These are phyloP conservation scores for Coccomyxa subellipsoidea DNA, from an alignment of 163 green algal species.

Conservation along the genomic window DNA sequence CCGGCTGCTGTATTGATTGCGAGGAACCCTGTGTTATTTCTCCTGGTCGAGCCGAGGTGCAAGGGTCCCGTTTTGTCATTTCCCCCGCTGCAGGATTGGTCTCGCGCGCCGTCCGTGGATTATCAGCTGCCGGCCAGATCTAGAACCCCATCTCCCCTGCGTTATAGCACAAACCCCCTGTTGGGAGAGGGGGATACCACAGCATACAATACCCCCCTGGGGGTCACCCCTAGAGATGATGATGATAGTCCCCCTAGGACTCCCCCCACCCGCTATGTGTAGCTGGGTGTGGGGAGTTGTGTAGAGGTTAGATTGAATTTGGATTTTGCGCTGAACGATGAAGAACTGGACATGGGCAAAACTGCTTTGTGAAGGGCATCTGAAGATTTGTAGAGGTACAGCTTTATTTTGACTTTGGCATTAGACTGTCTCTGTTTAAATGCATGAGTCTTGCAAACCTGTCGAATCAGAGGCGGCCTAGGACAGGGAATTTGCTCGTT, in stretches of 20 bases:
- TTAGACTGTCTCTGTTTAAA: too few relatives aligned
- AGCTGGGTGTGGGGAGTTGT: neutral
- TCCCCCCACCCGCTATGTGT: neutral
- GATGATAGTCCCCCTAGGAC: neutral
- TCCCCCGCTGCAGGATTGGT: constrained; percentile 5
- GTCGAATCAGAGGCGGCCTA: too few relatives aligned
- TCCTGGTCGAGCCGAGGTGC: neutral
- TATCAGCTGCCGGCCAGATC: neutral
- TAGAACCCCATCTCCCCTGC: neutral
- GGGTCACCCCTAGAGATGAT: neutral
- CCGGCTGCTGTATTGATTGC: neutral
- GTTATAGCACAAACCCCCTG: neutral
- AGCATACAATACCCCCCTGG: neutral
- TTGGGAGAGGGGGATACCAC: neutral
- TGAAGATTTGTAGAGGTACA: too few relatives aligned
- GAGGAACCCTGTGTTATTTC: too few relatives aligned
- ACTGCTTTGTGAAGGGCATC: too few relatives aligned
- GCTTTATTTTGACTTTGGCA: too few relatives aligned
- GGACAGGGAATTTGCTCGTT: too few relatives aligned
- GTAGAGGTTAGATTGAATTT: neutral
- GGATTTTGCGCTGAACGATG: too few relatives aligned
- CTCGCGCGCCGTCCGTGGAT: neutral
- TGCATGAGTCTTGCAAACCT: too few relatives aligned
- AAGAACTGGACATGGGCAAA: neutral
- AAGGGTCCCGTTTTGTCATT: neutral